Conservation (phyloP, 495 filamentous ascomycete species). For the Penicillium cinerascens region DNA sequence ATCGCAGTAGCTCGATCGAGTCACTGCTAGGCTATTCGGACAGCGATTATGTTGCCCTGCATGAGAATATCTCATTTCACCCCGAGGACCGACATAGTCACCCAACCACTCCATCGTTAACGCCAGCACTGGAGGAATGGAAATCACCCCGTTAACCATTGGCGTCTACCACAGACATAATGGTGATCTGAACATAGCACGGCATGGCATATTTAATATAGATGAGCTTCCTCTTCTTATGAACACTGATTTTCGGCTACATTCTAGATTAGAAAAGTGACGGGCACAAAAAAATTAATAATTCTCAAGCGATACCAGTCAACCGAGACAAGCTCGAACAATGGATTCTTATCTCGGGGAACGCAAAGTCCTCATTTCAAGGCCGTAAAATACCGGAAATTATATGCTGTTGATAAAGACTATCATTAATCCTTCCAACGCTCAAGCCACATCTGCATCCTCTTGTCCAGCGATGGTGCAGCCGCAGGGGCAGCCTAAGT, state of each 20-base stretch:
- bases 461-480: constrained; percentile 26
- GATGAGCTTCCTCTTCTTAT: not conserved
- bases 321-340: not conserved
- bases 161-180: not conserved
- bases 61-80: constrained; percentile 78
- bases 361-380: not conserved
- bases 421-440: constrained; percentile 29
- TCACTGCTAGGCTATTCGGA: constrained; percentile 83
- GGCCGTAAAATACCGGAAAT: not conserved
- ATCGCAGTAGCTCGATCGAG: constrained; percentile 75
- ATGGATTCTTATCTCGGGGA: not conserved
- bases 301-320: not conserved
- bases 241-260: not conserved
- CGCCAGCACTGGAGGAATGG: constrained; percentile 33
- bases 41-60: constrained; percentile 87
- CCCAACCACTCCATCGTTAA: constrained; percentile 35
- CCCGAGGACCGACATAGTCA: constrained; percentile 22
- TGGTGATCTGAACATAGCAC: not conserved
- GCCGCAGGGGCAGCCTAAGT: constrained; percentile 36
- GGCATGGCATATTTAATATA: not conserved
- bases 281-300: constrained; percentile 4
- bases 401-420: not conserved
- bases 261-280: not conserved
- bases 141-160: constrained; percentile 1
- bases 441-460: constrained; percentile 35